Conservation (phyloP, 1,139 yeast genomes). For the Hansenula sp. region DNA sequence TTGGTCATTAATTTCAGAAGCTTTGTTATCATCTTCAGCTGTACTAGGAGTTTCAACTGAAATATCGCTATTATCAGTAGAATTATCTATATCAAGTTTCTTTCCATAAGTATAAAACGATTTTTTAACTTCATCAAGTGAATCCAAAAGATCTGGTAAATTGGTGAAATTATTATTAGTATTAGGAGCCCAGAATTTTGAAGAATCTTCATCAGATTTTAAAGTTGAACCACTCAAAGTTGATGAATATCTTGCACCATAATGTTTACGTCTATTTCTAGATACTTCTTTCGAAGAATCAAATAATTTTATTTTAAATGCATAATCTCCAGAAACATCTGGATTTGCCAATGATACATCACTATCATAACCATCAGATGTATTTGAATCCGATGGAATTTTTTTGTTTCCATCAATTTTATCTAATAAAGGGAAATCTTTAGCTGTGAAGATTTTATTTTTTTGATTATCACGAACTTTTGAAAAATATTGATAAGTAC, state of each 20-base stretch:
- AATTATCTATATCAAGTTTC: constrained; percentile 10
- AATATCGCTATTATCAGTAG: constrained; percentile 2
- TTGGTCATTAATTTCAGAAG: neutral
- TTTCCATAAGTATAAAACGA: constrained; percentile 25
- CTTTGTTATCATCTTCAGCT: constrained; percentile 7
- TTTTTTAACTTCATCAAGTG: constrained; percentile 23
- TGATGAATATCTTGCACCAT: neutral
- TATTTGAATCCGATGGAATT: neutral
- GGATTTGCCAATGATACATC: constrained; percentile 53
- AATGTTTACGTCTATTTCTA: constrained; percentile 10
- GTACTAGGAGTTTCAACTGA: neutral
- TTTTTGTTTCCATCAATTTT: neutral
- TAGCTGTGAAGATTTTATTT: constrained; percentile 4
- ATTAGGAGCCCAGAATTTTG: constrained; percentile 38
- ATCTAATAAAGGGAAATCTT: constrained; percentile 21
- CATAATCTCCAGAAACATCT: constrained; percentile 43
- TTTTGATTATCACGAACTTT: constrained; percentile 15
- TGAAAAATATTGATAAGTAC: constrained; percentile 29
- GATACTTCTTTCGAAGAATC: constrained; percentile 22
- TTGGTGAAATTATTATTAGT: constrained; percentile 30
- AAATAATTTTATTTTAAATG: constrained; percentile 44
- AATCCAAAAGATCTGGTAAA: constrained; percentile 30
- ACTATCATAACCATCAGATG: constrained; percentile 36
- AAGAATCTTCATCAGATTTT: constrained; percentile 20
- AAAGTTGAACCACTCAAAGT: constrained; percentile 3